Base-by-base conservation (phyloP, 257 asterid species). In the Capsicum baccatum region DNA sequence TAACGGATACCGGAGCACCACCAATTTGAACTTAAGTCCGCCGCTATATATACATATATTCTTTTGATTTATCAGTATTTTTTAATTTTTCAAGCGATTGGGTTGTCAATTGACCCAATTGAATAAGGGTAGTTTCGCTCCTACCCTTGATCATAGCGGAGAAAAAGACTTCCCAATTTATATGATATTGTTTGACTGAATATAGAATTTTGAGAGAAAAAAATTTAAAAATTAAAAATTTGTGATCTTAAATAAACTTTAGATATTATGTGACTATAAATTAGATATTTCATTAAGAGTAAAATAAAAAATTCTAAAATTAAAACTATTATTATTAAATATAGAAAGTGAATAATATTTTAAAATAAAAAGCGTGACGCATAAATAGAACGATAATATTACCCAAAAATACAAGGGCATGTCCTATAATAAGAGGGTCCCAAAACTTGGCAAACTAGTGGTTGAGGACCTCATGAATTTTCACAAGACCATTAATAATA, bases 401-500 rank as follows among this genome's bases (percentile, higher is more conserved):
- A 54, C 57, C 19, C 14, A 39, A 39, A 52, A 13, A 76, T 76
- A 76, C 81, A 76, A 76, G 63, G 26, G 39, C 21, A 74, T 48
- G 81, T 50, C 37, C 39, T 73, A 73, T 12, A 19, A 7, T 6
- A 19, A 7, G n/a, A 48, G 80, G 68, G 64, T 16, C 26, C 64
- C 81, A 76, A 76, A 13, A 52, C 6, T 60, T 6, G 83, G 81
- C 81, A 54, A 85, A 39, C 37, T 58, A 50, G 76, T 82, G 83
- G 81, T 7, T 35, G 19, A 50, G 66, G 70, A 62, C 70, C 19
- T 85, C 42, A 81, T 76, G 19, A 9, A 52, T 17, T 42, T 47
- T 71, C 79, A 44, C 16, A 17, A 70, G 17, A 74, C 42, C 60
- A 52, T 64, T 0, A 10, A 26, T 26, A 26, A 26, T 26, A 26